Percentiles rank a stretch among this genome's conserved stretches.
Conservation (phyloP, 768 basidiomycete species). For the Tricholoma hemisulphureum region DNA sequence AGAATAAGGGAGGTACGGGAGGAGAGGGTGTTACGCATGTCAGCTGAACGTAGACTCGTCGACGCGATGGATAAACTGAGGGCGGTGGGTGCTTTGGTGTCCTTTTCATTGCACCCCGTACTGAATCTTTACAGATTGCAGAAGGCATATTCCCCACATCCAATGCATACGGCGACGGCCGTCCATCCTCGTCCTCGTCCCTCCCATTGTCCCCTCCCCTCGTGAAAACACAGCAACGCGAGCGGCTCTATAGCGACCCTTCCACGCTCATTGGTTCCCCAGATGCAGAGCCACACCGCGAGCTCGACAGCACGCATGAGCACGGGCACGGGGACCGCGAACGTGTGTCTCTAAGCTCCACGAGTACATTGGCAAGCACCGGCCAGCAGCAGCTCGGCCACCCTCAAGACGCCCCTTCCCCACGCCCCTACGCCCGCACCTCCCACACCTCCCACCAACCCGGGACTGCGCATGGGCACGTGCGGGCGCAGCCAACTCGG, state of each 20-base stretch:
- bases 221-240: neutral
- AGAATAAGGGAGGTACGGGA: slow-evolving; percentile 14
- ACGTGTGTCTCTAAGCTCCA: neutral
- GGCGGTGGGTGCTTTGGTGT: slow-evolving; percentile 4
- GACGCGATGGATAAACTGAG: slow-evolving; percentile 12
- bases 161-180: neutral
- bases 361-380: too few species aligned
- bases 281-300: neutral
- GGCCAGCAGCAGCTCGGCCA: too few species aligned
- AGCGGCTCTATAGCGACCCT: neutral
- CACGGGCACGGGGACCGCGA: neutral
- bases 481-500: too few species aligned
- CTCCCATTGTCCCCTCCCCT: neutral
- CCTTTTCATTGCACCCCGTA: neutral
- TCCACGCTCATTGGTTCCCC: neutral
- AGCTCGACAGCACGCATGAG: neutral
- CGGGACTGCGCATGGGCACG: too few species aligned
- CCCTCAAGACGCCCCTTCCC: too few species aligned
- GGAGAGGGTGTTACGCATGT: slow-evolving; percentile 13
- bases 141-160: neutral
- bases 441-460: too few species aligned
- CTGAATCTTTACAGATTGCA: neutral
- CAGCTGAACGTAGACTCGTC: slow-evolving; percentile 14
- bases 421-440: too few species aligned
- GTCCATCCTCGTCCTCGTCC: neutral